Percentiles rank a stretch among this genome's conserved stretches.
These are phyloP conservation scores for Rhinocladiella mackenziei DNA, from an alignment of 2,329 filamentous ascomycete species.

Conservation along the genomic window DNA sequence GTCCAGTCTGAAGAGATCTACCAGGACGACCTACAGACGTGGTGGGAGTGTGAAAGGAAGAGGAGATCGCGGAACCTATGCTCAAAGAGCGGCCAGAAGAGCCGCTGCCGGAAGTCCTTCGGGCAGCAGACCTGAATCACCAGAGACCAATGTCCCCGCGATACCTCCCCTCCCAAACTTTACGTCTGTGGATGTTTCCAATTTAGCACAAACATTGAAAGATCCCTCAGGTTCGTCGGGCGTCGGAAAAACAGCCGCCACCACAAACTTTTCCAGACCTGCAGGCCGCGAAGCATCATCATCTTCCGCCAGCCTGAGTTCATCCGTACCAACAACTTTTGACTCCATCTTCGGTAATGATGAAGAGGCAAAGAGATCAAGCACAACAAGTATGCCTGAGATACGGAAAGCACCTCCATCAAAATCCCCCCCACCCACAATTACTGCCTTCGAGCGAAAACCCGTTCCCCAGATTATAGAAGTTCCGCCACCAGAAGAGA, in stretches of 20 bases:
- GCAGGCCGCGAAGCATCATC: constrained; percentile 17
- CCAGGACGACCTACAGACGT: constrained; percentile 83
- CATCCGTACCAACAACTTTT: constrained; percentile 27
- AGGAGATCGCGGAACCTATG: constrained; percentile 65
- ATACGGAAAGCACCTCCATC: constrained; percentile 53
- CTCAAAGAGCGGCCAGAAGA: constrained; percentile 63
- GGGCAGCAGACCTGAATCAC: constrained; percentile 20
- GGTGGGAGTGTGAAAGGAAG: constrained; percentile 68
- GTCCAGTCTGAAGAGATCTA: constrained; percentile 80
- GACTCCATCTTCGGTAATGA: constrained; percentile 34
- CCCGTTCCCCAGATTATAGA: constrained; percentile 53
- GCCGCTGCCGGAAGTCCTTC: constrained; percentile 31
- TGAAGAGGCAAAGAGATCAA: constrained; percentile 31
- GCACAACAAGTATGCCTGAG: constrained; percentile 36
- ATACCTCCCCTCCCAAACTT: constrained; percentile 33
- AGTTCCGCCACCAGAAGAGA: constrained; percentile 25
- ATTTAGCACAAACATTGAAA: constrained; percentile 47
- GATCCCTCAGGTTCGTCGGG: constrained; percentile 28
- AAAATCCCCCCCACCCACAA: constrained; percentile 54
- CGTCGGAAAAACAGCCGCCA: constrained; percentile 24
- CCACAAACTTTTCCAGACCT: constrained; percentile 29
- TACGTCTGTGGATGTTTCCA: constrained; percentile 38
- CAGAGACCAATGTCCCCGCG: constrained; percentile 27
- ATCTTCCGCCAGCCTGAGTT: constrained; percentile 7
- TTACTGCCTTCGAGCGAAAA: constrained; percentile 47